Evolutionary conservation across 2,329 filamentous ascomycete species (phyloP), one percentile per base, ranked within the genome.

Genomic region (Metarhizium sp.): DNA sequence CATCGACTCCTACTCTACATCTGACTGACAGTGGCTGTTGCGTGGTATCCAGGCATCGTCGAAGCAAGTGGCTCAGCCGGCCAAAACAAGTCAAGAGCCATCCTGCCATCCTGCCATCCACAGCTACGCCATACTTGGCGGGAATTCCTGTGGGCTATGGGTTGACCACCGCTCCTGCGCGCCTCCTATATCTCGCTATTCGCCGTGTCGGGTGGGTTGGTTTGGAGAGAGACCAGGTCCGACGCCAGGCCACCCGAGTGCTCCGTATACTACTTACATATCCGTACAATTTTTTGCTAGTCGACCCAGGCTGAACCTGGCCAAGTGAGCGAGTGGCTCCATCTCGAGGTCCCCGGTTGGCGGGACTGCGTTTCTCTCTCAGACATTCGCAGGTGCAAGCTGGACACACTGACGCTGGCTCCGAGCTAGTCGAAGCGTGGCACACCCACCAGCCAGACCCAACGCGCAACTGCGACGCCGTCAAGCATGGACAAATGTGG

Each of bases 261-360:
- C 45, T 29, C 11, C 4, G 48, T 32, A 11, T 13, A 40, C 5
- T 14, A 25, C 20, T 25, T 25, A 14, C 10, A 40, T 16, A 40
- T 14, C 38, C 14, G 38, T 16, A 40, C 38, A 40, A 40, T 14
- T 40, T 40, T n/a, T 40, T 40, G 38, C 38, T 40, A 46, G 6
- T 53, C 48, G 43, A 50, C 38, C 51, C 51, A 54, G 50, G 42
- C 32, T 56, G 53, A 51, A 42, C 55, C 51, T 51, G 55, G 55
- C n/a, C 50, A 48, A 49, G 29, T 56, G 52, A 50, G 43, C 42
- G 52, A 50, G 52, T 43, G 56, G 53, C 36, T 40, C 55, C 55
- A 42, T 42, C 6, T 48, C 50, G 40, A 55, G 36, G 25, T 53
- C 56, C 53, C 53, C 50, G 51, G 55, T 57, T 52, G 50, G 56